Conservation (phyloP, 2,329 filamentous ascomycete genomes). For the Fusarium dlaminii region DNA sequence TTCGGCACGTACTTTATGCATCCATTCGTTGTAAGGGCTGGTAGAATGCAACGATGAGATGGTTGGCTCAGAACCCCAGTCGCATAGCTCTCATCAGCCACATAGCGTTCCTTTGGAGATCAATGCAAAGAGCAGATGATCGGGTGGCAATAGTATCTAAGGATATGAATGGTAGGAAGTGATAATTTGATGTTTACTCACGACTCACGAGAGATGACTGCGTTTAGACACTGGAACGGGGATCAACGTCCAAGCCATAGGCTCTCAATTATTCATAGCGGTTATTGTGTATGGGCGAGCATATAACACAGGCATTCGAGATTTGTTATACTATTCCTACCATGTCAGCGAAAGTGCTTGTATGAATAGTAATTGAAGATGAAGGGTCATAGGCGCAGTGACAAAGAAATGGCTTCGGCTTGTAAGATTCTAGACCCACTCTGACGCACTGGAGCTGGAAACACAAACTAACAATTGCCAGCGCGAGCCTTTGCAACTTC, state of each 20-base stretch:
- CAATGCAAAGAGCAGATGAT: neutral
- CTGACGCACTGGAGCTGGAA: slow-evolving; percentile 38
- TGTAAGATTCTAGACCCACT: slow-evolving; percentile 35
- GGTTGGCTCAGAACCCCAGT: slow-evolving; percentile 10
- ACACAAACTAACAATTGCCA: slow-evolving; percentile 25
- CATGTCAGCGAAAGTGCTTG: neutral
- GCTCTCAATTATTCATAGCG: neutral
- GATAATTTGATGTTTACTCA: neutral
- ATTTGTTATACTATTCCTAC: neutral
- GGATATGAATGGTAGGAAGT: neutral
- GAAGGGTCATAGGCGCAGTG: neutral
- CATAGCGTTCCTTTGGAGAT: neutral
- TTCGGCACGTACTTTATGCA: slow-evolving; percentile 9
- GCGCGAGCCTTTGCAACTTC: slow-evolving; percentile 17
- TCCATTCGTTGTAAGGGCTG: neutral
- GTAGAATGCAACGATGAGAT: neutral
- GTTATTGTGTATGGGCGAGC: neutral
- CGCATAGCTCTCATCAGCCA: neutral
- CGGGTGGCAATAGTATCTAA: neutral
- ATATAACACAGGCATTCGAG: neutral
- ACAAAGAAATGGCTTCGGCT: neutral
- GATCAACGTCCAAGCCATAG: neutral
- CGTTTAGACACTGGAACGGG: neutral
- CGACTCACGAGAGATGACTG: slow-evolving; percentile 1
- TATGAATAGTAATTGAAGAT: neutral